Conservation (phyloP, 129 eudicot species). For the Scalesia atractyloides region DNA sequence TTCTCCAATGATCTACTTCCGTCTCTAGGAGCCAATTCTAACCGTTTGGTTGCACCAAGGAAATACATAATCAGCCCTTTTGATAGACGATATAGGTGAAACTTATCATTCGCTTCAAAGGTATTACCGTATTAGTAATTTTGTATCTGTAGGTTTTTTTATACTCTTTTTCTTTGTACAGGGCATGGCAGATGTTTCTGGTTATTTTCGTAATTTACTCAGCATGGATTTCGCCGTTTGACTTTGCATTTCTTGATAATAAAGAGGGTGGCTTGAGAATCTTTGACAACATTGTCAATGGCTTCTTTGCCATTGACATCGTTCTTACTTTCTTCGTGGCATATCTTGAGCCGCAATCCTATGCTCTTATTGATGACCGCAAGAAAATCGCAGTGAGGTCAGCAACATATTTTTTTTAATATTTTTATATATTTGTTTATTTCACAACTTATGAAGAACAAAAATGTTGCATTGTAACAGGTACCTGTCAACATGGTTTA, state of each 20-base stretch:
- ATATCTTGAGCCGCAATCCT: slow-evolving; percentile 66
- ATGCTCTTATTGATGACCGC: slow-evolving; percentile 74
- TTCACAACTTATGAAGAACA: slow-evolving; percentile 12
- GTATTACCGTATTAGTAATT: neutral
- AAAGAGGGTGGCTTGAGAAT: slow-evolving; percentile 55
- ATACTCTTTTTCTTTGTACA: slow-evolving; percentile 35
- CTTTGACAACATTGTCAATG: slow-evolving; percentile 82
- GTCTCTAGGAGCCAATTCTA: slow-evolving; percentile 80
- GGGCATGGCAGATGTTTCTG: slow-evolving; percentile 94
- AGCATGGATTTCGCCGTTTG: slow-evolving; percentile 93
- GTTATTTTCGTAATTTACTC: slow-evolving; percentile 77
- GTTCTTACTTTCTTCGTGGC: slow-evolving; percentile 94
- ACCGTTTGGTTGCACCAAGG: slow-evolving; percentile 38
- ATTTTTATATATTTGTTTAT: neutral
- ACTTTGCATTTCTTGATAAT: slow-evolving; percentile 68
- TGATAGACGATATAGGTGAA: slow-evolving; percentile 77
- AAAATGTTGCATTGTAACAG: slow-evolving; percentile 47
- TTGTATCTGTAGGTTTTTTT: slow-evolving; percentile 14
- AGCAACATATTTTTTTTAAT: neutral
- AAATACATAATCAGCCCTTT: slow-evolving; percentile 64
- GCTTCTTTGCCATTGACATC: slow-evolving; percentile 87
- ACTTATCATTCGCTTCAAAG: neutral
- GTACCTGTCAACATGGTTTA: slow-evolving; percentile 92
- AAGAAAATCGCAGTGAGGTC: slow-evolving; percentile 83
- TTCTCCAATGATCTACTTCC: slow-evolving; percentile 84